Conservation (phyloP, 208 protist species). For the Leishmania tropica region DNA sequence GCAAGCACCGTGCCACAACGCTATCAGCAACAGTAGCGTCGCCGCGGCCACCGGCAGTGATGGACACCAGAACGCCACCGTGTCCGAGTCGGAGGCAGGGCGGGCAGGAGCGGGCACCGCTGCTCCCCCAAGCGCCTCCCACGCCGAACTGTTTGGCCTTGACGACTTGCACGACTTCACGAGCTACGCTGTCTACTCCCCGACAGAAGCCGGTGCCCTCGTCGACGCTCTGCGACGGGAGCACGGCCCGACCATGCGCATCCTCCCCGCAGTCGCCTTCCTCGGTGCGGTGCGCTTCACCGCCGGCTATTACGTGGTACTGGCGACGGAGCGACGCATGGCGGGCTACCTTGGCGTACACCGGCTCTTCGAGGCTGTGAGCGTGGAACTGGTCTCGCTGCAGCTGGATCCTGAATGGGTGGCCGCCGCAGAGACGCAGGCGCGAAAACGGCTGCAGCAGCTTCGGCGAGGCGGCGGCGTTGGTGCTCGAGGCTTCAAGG, state of each 20-base stretch:
- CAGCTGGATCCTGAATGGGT: conserved; percentile 26
- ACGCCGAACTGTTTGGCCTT: background rate
- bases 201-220: conserved; percentile 38
- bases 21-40: conserved; percentile 8
- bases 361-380: conserved; percentile 90
- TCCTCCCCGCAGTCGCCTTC: conserved; percentile 40
- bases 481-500: background rate
- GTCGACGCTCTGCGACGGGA: conserved; percentile 32
- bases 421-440: conserved; percentile 6
- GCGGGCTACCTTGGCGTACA: conserved; percentile 90
- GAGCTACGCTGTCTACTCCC: conserved; percentile 32
- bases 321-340: conserved; percentile 73
- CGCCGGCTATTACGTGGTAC: conserved; percentile 93
- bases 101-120: background rate
- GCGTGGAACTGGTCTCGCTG: conserved; percentile 65
- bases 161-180: conserved; percentile 30
- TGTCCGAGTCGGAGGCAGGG: conserved; percentile 1
- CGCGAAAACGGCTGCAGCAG: background rate
- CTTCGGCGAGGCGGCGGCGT: background rate
- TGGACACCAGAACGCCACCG: background rate
- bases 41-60: background rate
- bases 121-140: background rate
- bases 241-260: conserved; percentile 24
- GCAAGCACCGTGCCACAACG: background rate
- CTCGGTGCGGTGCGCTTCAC: conserved; percentile 93